Evolutionary conservation across 352 stramenopile genomes (phyloP).

Genomic region (Stramenopiles sp.): DNA sequence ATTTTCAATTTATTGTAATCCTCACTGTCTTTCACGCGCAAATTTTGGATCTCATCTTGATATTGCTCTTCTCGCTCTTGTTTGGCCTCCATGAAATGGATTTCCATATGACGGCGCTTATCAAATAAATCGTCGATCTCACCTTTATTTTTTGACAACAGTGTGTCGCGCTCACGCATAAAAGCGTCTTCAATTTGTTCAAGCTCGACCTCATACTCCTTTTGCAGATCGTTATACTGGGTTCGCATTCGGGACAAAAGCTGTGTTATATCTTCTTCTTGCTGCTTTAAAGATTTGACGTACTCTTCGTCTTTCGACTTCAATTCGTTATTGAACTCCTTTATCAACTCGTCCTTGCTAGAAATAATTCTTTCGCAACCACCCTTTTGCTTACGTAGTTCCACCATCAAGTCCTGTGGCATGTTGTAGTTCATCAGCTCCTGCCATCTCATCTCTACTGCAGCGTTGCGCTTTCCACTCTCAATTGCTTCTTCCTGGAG

Average conservation of each 20-base stretch:
- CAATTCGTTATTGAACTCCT: constrained; percentile 36
- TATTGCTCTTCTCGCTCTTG: constrained; percentile 58
- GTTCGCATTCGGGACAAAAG: constrained; percentile 60
- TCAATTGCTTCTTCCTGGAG: constrained; percentile 70
- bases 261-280: constrained; percentile 64
- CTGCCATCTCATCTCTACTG: constrained; percentile 72
- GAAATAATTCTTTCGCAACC: constrained; percentile 64
- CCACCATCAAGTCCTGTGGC: constrained; percentile 65
- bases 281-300: constrained; percentile 63
- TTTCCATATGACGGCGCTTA: constrained; percentile 67
- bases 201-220: constrained; percentile 75
- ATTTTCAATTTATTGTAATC: constrained; percentile 88
- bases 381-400: constrained; percentile 59
- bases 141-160: constrained; percentile 59
- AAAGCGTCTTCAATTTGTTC: constrained; percentile 77
- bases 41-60: constrained; percentile 64
- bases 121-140: constrained; percentile 79
- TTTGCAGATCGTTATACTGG: constrained; percentile 73
- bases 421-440: constrained; percentile 62
- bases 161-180: constrained; percentile 56
- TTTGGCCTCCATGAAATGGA: constrained; percentile 72
- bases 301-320: constrained; percentile 85
- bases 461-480: constrained; percentile 65
- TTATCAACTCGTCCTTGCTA: constrained; percentile 47
- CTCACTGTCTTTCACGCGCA: constrained; percentile 66